phyloP scores from a whole-genome alignment of 1,139 yeast genomes.

The Pichia sp. region DNA sequence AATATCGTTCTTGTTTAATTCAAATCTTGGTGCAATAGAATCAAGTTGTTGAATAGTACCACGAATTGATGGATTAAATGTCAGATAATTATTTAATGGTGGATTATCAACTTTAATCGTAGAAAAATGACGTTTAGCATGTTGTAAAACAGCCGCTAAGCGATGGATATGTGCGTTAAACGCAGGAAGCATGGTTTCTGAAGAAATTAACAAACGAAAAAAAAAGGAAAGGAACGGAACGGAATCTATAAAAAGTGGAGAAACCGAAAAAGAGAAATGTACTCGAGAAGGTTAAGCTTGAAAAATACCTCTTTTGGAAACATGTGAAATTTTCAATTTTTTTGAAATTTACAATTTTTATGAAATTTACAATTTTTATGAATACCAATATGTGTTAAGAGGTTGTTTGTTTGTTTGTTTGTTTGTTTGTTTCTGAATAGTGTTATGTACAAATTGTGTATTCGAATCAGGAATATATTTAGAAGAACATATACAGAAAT shows the following conservation, averaged over 20 bases:
- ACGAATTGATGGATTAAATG: slow-evolving; percentile 45
- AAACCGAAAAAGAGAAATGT: background rate
- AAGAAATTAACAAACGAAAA: background rate
- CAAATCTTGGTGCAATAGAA: slow-evolving; percentile 65
- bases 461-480: background rate
- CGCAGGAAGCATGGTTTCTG: slow-evolving; percentile 4
- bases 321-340: slow-evolving; percentile 5
- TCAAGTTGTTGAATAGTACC: slow-evolving; percentile 54
- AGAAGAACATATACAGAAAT: background rate
- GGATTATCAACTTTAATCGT: slow-evolving; percentile 25
- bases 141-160: slow-evolving; percentile 1
- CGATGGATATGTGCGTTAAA: slow-evolving; percentile 10
- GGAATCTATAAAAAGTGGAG: too few species aligned
- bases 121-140: slow-evolving; percentile 19
- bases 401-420: too few species aligned
- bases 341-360: background rate
- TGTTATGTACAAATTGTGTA: background rate
- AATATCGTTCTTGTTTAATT: slow-evolving; percentile 53
- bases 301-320: background rate
- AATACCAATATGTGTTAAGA: too few species aligned
- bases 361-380: background rate
- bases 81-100: slow-evolving; percentile 20
- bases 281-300: background rate
- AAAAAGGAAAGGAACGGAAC: too few species aligned
- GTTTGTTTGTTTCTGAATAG: background rate